Base-by-base conservation (phyloP, 2,329 filamentous ascomycete species). In the Aspergillus novofumigatus region DNA sequence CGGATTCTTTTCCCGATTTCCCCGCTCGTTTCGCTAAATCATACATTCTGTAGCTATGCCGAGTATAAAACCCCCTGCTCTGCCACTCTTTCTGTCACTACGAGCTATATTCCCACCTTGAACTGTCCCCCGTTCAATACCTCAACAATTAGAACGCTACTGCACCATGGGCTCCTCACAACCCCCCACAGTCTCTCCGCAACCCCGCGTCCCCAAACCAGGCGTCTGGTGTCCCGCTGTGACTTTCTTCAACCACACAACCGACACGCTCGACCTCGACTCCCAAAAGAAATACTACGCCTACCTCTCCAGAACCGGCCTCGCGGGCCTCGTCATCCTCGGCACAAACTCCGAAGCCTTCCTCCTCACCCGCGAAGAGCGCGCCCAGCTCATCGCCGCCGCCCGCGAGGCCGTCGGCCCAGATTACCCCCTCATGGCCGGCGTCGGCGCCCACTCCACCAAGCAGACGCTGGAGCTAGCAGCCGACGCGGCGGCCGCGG, bases 391-490 rank as follows among this genome's bases (percentile, higher is more conserved):
- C n/a, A 78, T 89, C 25, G 69, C 75, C 28, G 75, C 81, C 10
- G 86, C 86, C 52, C 77, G 84, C 38, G 66, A 69, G 38, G 79
- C 81, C n/a, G 79, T 82, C 14, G 81, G 80, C 0, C 77, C 79
- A 0, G 72, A 73, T 23, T 85, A 77, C 65, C 84, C 83, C 29
- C 77, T 87, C 66, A 86, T 86, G 77, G 84, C 83, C 3, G 86
- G 86, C 35, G 83, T 85, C 6, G 81, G 84, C 20, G 85, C 82
- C 0, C 86, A 88, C 70, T 87, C 84, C 17, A 88, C 84, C 2
- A 80, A 80, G 60, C 86, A 89, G 71, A 83, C 83, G 3, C 77
- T 86, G 1, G 81, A 87, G 68, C 81, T 81, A 58, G 79, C 86
- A 54, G 65, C 69, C 28, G 86, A 88, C 65, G 86, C 86, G 1